Evolutionary conservation across 768 basidiomycete genomes (phyloP).

Genomic region (Hygrocybe coccinea): DNA sequence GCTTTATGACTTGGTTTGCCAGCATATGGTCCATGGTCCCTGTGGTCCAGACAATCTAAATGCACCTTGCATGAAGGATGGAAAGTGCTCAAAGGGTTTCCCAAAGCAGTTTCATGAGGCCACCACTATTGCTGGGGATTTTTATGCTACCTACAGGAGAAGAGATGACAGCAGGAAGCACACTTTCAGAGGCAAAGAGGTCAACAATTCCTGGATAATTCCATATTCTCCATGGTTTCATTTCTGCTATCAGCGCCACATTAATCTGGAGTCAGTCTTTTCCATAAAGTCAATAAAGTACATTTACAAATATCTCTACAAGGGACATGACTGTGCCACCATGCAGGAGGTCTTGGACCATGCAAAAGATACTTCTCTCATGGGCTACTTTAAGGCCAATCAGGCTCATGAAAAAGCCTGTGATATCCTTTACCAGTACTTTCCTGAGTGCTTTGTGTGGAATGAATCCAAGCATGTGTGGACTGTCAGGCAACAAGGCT

Average conservation of each 20-base stretch:
- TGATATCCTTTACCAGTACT: constrained; percentile 25
- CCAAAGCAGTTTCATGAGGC: constrained; percentile 34
- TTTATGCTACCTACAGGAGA: constrained; percentile 41
- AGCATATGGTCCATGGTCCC: too few species aligned
- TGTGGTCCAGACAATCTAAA: too few species aligned
- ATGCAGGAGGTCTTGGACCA: too few species aligned
- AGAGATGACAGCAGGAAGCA: constrained; percentile 27
- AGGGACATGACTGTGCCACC: too few species aligned
- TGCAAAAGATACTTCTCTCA: too few species aligned
- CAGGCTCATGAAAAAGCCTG: background rate
- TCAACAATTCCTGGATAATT: constrained; percentile 10
- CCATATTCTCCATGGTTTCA: constrained; percentile 32
- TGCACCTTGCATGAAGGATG: too few species aligned
- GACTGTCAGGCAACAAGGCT: background rate
- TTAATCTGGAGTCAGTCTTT: constrained; percentile 46
- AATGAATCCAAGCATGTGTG: constrained; percentile 4
- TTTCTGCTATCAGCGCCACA: constrained; percentile 40
- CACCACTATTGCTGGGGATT: constrained; percentile 36
- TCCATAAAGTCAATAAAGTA: too few species aligned
- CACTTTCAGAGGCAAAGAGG: background rate
- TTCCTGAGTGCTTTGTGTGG: constrained; percentile 10
- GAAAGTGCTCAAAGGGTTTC: constrained; percentile 41
- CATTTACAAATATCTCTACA: too few species aligned
- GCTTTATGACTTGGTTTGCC: too few species aligned
- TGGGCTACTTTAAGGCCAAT: constrained; percentile 28